Base-by-base conservation (phyloP, 306 rosid genomes). In the Cercis canadensis region DNA sequence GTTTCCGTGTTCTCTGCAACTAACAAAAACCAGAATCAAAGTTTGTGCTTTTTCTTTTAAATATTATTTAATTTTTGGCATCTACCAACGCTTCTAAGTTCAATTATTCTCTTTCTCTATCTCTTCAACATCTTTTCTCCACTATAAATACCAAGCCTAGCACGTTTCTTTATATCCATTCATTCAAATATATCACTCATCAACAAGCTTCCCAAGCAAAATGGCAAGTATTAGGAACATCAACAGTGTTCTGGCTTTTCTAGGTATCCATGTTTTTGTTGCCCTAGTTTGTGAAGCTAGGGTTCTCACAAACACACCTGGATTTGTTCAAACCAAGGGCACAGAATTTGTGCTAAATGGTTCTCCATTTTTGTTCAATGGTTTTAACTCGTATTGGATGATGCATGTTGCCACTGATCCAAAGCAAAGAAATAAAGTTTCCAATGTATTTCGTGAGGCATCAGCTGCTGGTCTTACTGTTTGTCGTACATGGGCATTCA, bases 311-410 rank as follows among this genome's bases (percentile, higher is more conserved):
- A 11, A 13, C 24, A 34, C 67, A 57, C 51, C 57, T 13, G 76
- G 40, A 11, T 84, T 84, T 76, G 87, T 82, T 63, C 59, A 69
- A 67, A 74, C 77, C 4, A 69, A 57, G 0, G 84, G 80, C 45
- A 65, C 79, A 33, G 79, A 70, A 8, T 76, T 85, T 51, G 49
- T 60, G 36, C 19, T 78, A 0, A 69, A 79, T 44, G 79, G 74
- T 0, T 67, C 77, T 3, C 75, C 85, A 0, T 85, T 81, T 63
- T 12, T 79, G 13, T 73, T 85, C 76, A 83, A 85, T 5, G 94
- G 90, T 0, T 88, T 85, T 67, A 88, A 88, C 77, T 78, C 88
- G 4, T 85, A 83, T 3, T 83, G 90, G 94, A 79, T 85, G 85
- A 77, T 83, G 88, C 41, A 63, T 6, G 71, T 85, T 50, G 90